Percentiles rank a stretch among this genome's conserved stretches.
Conservation (phyloP, 2,329 filamentous ascomycete species). For the Fusarium abutilonis region DNA sequence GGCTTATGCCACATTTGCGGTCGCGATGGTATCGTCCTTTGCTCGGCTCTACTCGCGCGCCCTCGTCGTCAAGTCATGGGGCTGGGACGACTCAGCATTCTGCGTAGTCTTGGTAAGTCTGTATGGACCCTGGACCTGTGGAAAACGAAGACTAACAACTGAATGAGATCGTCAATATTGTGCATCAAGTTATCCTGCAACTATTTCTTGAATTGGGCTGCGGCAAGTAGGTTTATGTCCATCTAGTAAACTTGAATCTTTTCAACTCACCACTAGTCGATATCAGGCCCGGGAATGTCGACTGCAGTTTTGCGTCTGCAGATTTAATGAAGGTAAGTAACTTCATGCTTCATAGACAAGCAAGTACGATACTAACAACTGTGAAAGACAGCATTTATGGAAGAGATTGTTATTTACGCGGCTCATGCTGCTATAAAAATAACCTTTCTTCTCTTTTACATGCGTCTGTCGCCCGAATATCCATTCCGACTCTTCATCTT, state of each 20-base stretch:
- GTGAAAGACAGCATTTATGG: background rate
- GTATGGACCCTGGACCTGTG: background rate
- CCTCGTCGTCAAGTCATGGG: constrained; percentile 1
- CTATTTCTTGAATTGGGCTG: constrained; percentile 3
- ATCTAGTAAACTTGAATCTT: too few relatives aligned
- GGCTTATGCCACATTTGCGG: background rate
- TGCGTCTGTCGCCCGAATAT: background rate
- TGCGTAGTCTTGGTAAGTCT: background rate
- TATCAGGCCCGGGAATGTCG: background rate
- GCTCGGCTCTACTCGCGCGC: background rate
- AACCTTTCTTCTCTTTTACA: background rate
- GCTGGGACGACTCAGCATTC: background rate
- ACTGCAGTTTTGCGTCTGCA: background rate
- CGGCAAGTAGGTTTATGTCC: background rate
- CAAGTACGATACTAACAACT: background rate
- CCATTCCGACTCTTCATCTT: background rate
- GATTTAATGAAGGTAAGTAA: background rate
- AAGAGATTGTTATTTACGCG: background rate
- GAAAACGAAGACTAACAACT: background rate
- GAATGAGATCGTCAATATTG: background rate
- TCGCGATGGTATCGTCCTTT: background rate
- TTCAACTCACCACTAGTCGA: background rate
- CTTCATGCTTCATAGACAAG: too few relatives aligned
- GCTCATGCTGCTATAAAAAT: background rate
- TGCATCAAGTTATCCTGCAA: constrained; percentile 1